Evolutionary conservation across 2,329 filamentous ascomycete species (phyloP).

Genomic region (Claviceps paspali): DNA sequence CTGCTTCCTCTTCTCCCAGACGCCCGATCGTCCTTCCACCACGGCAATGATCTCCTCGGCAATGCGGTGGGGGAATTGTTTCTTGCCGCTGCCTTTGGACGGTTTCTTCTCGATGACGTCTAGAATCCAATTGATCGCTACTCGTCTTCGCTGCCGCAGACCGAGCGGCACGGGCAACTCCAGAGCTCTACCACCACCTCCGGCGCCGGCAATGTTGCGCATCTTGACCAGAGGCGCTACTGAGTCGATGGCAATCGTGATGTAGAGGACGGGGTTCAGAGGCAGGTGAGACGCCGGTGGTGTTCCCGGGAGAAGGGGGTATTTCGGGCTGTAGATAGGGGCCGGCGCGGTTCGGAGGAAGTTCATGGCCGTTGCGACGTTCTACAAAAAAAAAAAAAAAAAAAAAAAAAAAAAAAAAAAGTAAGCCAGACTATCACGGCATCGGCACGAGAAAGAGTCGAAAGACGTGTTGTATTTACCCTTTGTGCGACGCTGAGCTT

Average conservation of each 20-base stretch:
- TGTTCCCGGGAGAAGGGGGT: conserved; percentile 58
- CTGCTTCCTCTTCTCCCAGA: conserved; percentile 68
- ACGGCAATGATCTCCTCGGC: conserved; percentile 79
- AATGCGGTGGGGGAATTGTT: conserved; percentile 60
- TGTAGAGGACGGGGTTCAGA: conserved; percentile 77
- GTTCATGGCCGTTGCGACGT: conserved; percentile 73
- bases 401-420: neutral
- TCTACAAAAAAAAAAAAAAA: conserved; percentile 30
- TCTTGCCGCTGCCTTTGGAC: conserved; percentile 53
- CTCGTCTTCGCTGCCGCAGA: conserved; percentile 58
- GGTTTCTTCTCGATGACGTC: conserved; percentile 67
- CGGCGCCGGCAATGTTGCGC: conserved; percentile 57
- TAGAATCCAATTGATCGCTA: conserved; percentile 79
- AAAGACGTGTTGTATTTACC: no score
- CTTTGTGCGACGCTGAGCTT: conserved; percentile 82
- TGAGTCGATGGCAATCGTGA: conserved; percentile 81
- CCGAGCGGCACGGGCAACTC: conserved; percentile 69
- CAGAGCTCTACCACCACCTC: conserved; percentile 72
- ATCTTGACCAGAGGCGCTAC: conserved; percentile 80
- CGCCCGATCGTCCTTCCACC: conserved; percentile 66
- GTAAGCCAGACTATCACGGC: no score
- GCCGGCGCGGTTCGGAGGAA: conserved; percentile 71
- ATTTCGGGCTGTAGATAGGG: conserved; percentile 56
- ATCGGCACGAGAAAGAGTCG: no score
- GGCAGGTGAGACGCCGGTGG: conserved; percentile 69